Evolutionary conservation across 768 basidiomycete genomes (phyloP), one percentile per base, ranked within the genome.

Genomic region (Tricholoma bakamatsutake): DNA sequence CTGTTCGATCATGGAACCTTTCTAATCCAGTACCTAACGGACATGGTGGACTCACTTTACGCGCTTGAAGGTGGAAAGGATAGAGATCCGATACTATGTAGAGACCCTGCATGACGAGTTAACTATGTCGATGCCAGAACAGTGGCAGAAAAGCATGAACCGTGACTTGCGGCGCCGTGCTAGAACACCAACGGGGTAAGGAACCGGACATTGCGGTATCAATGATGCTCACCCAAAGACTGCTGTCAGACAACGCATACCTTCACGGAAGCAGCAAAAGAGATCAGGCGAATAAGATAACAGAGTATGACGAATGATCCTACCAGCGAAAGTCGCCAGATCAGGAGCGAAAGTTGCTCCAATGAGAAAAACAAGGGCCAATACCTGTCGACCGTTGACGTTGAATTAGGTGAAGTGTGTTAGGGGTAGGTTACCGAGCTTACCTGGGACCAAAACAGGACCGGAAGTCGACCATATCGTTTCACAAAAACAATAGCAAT

Each of bases 381-480:
- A 63, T 28, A 82, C 61, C 77, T 82, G 53, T 10, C 10, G 13
- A 21, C 5, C 51, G n/a, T n/a, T n/a, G n/a, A n/a, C 28, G 5
- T 21, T 50, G 21, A 43, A 39, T 27, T 28, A 5, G 28, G 21
- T 50, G 11, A 47, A 5, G 17, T 13, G 10, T 40, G 3, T 5
- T 7, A 30, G 12, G 6, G 9, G n/a, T 3, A 27, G 15, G 12
- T 17, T 34, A 30, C 7, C 46, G 21, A 17, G 55, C 73, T 33
- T 54, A 76, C 77, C 69, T 82, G 69, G 0, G 80, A 78, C 80
- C 81, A 84, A 66, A 83, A 84, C 5, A 84, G 68, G 2, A 83
- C 72, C 1, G 83, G 83, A 9, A 84, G 75, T n/a, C 83, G 77
- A 7, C 83, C 83, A 57, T 66, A 80, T 11, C 78, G 76, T 39